phyloP scores from a whole-genome alignment of 2,329 filamentous ascomycete species.

The Diaporthe citri region DNA sequence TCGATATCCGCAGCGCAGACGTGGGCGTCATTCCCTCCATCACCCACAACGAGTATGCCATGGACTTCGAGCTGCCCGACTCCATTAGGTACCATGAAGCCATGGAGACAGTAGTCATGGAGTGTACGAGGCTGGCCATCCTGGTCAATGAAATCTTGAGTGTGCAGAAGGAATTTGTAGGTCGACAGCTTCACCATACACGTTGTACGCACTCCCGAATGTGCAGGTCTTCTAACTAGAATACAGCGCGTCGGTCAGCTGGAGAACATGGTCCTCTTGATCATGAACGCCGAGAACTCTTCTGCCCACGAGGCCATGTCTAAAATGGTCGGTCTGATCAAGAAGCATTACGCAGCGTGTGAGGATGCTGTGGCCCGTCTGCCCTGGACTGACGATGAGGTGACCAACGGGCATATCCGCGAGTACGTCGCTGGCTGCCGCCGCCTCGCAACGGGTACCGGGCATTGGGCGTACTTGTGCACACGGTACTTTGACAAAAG shows the following conservation, averaged over 20 bases:
- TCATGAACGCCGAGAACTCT: not conserved
- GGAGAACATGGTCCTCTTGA: not conserved
- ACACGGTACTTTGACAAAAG: constrained; percentile 13
- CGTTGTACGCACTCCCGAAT: too few relatives aligned
- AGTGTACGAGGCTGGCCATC: constrained; percentile 10
- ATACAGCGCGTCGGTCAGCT: constrained; percentile 3
- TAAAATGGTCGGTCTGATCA: not conserved
- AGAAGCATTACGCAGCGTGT: not conserved
- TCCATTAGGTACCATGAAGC: constrained; percentile 12
- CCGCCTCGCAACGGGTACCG: not conserved
- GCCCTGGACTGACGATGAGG: constrained; percentile 10
- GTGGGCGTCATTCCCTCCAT: not conserved
- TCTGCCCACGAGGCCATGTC: constrained; percentile 1
- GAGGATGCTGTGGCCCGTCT: constrained; percentile 12
- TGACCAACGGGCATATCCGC: not conserved
- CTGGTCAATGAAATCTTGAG: not conserved
- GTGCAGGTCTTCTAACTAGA: not conserved
- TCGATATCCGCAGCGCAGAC: not conserved
- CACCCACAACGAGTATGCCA: constrained; percentile 19
- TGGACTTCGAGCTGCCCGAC: constrained; percentile 14
- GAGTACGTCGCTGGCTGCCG: not conserved
- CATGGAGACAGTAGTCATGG: not conserved
- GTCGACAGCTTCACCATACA: not conserved
- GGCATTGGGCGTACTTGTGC: constrained; percentile 9
- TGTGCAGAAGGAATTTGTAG: constrained; percentile 12